Evolutionary conservation across 805 yeast genomes (phyloP).

Genomic region (Starmerella stigmatis): DNA sequence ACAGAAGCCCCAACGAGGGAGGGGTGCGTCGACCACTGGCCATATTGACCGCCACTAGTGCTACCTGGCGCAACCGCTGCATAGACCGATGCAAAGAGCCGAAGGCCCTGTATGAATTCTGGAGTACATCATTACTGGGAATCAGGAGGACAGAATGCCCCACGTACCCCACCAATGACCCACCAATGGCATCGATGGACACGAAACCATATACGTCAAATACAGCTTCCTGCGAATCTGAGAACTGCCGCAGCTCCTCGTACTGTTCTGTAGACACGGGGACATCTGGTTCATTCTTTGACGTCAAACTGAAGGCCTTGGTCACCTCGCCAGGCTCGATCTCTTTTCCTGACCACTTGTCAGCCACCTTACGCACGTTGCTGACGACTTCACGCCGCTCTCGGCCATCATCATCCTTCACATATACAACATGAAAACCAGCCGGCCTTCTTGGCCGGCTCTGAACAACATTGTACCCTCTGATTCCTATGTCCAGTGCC

Average conservation of each 20-base stretch:
- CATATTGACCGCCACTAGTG: constrained; percentile 36
- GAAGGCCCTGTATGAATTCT: constrained; percentile 58
- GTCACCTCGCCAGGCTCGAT: background rate
- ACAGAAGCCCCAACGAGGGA: constrained; percentile 32
- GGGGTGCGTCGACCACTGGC: constrained; percentile 19
- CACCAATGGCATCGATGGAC: constrained; percentile 35
- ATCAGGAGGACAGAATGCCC: constrained; percentile 52
- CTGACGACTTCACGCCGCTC: constrained; percentile 44
- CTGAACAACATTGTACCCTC: constrained; percentile 47
- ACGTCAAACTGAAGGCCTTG: background rate
- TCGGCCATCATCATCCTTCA: constrained; percentile 38
- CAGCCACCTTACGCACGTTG: constrained; percentile 12
- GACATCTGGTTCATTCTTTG: background rate
- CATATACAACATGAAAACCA: constrained; percentile 32
- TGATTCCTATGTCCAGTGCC: constrained; percentile 48
- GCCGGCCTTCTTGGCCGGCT: constrained; percentile 2
- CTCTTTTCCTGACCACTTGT: constrained; percentile 11
- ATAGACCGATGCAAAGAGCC: constrained; percentile 57
- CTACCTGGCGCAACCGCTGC: constrained; percentile 42
- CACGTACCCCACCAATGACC: constrained; percentile 35
- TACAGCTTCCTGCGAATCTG: constrained; percentile 33
- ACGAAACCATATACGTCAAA: constrained; percentile 31
- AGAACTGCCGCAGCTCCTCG: background rate
- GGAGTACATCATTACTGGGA: constrained; percentile 50
- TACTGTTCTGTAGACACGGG: constrained; percentile 3